These are phyloP conservation scores for Tetraselmis chui DNA, from an alignment of 139 green algal genomes.

Conservation along the genomic window DNA sequence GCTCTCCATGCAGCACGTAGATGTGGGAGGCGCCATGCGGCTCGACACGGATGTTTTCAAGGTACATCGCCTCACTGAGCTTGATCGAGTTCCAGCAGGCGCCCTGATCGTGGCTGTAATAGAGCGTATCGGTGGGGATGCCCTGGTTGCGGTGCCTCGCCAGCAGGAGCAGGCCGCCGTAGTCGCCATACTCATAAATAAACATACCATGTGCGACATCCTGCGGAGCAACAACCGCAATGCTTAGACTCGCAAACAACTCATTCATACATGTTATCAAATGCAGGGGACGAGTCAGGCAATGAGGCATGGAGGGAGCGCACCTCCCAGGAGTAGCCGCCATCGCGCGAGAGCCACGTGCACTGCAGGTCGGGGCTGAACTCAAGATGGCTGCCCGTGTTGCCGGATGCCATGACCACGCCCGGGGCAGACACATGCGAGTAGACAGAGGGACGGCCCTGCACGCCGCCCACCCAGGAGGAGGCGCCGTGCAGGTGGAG, in stretches of 20 bases:
- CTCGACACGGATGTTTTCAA: constrained; percentile 12
- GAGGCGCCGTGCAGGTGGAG: constrained; percentile 12
- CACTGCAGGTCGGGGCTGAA: neutral
- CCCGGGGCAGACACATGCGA: constrained; percentile 3
- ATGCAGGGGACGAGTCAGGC: too few species aligned
- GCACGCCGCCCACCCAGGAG: neutral
- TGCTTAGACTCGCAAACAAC: neutral
- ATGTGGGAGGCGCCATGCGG: constrained; percentile 5
- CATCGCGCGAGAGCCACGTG: constrained; percentile 6
- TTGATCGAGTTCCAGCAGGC: constrained; percentile 8
- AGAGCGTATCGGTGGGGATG: constrained; percentile 9
- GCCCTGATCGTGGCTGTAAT: constrained; percentile 6
- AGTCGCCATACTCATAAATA: constrained; percentile 15
- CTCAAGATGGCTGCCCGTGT: constrained; percentile 1
- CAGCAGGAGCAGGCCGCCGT: constrained; percentile 9
- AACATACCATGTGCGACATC: constrained; percentile 2
- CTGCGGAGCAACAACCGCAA: neutral
- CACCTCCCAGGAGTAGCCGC: constrained; percentile 8
- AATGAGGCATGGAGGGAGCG: neutral
- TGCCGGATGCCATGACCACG: constrained; percentile 10
- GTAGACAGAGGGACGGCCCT: constrained; percentile 4
- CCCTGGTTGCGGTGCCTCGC: constrained; percentile 7
- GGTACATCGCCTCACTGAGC: constrained; percentile 7
- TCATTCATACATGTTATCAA: neutral
- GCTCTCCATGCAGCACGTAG: constrained; percentile 10